Evolutionary conservation across 2,329 filamentous ascomycete species (phyloP), one percentile per base, ranked within the genome.

Genomic region (Sporothrix euskadiensis): DNA sequence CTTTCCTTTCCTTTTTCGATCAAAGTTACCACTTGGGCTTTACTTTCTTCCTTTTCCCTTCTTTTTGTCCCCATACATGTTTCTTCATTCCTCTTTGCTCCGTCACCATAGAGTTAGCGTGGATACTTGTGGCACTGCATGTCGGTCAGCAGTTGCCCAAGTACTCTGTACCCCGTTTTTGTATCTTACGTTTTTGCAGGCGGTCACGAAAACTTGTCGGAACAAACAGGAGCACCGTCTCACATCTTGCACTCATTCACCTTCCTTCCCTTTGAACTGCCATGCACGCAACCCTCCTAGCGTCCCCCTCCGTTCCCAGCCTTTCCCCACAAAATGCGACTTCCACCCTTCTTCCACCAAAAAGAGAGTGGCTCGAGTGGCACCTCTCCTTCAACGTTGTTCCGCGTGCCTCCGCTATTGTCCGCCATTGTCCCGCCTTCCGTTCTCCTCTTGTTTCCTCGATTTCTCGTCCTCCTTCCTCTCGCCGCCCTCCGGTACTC

Each of bases 281-380:
- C 63, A 69, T 57, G 49, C 71, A 72, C 49, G 52, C 41, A 54
- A 66, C 26, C 47, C 71, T 65, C 54, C 49, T 19, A 54, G 22
- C 44, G 44, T 49, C 44, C 44, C 41, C 7, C 44, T 49, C 44
- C 44, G 44, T 49, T 32, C 41, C 41, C 54, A 47, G 39, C 56
- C 30, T 61, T 73, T 73, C 72, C 72, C 72, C 72, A 73, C 72
- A 73, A 70, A 73, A 73, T 73, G 65, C 72, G 9, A 63, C 56
- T 71, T 71, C 30, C 69, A 26, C 26, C 26, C 26, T 26, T 26
- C 26, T 26, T 26, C 26, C 26, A 26, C 26, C 26, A 26, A 35
- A 35, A 35, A 35, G 35, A 35, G 8, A 35, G 26, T 26, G 26
- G 26, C 54, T 57, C n/a, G 26, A 30, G 57, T 61, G 56, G n/a